These are phyloP conservation scores for Tricholomella constricta DNA, from an alignment of 768 basidiomycete species.

Conservation along the genomic window DNA sequence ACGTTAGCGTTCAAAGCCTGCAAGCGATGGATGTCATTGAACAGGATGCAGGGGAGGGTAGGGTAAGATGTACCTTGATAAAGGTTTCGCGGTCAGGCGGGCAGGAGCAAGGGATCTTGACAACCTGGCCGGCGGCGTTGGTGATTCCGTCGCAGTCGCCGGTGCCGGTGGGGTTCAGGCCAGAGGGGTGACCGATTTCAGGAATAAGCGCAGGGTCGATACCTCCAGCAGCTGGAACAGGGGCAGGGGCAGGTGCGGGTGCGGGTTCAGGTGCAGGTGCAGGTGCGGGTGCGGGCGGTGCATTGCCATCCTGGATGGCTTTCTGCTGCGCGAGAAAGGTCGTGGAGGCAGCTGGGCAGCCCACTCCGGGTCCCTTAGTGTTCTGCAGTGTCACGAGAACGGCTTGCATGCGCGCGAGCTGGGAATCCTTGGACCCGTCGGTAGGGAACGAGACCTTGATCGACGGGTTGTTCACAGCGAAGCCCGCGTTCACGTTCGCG, in stretches of 20 bases:
- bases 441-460: constrained; percentile 64
- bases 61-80: constrained; percentile 39
- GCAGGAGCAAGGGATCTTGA: constrained; percentile 69
- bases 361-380: constrained; percentile 63
- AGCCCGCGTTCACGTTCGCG: constrained; percentile 60
- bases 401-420: constrained; percentile 58
- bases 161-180: constrained; percentile 65
- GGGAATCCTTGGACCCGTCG: constrained; percentile 52
- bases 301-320: constrained; percentile 36
- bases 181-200: constrained; percentile 54
- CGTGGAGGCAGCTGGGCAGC: constrained; percentile 67
- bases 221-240: constrained; percentile 33
- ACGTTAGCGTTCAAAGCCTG: constrained; percentile 57
- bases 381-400: constrained; percentile 74
- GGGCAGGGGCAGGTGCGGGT: constrained; percentile 19
- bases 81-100: constrained; percentile 58
- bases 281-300: constrained; percentile 21
- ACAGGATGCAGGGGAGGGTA: not conserved
- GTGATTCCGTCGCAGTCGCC: constrained; percentile 72
- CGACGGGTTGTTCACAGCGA: constrained; percentile 65
- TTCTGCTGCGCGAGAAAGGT: constrained; percentile 52
- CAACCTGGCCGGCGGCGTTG: constrained; percentile 51
- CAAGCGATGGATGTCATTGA: not conserved
- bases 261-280: constrained; percentile 35
- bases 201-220: constrained; percentile 60